Evolutionary conservation across 768 basidiomycete species (phyloP).

Genomic region (Lactarius tabidus): DNA sequence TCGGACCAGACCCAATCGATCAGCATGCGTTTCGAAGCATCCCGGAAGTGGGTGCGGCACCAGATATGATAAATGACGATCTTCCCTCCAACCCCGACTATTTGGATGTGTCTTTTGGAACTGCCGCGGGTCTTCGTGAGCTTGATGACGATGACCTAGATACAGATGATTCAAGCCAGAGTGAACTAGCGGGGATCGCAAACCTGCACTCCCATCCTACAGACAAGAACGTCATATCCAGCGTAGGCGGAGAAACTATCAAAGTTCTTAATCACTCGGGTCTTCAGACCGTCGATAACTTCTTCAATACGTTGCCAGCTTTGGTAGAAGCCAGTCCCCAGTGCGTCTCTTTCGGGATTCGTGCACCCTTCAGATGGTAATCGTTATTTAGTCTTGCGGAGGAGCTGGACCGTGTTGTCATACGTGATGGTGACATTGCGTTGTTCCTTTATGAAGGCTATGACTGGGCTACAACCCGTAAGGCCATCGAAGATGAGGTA

Average conservation of each 20-base stretch:
- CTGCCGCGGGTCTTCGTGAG: conserved; percentile 71
- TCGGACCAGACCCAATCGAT: conserved; percentile 62
- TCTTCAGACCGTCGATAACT: conserved; percentile 67
- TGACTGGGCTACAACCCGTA: conserved; percentile 86
- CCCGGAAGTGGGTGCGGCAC: conserved; percentile 72
- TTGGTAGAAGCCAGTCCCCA: conserved; percentile 40
- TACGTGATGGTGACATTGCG: conserved; percentile 59
- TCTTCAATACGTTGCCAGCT: conserved; percentile 65
- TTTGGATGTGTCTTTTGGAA: conserved; percentile 75
- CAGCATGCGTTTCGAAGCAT: conserved; percentile 72
- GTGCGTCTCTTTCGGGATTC: conserved; percentile 37
- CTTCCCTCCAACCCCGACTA: conserved; percentile 87
- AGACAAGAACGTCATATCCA: conserved; percentile 45
- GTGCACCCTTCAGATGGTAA: background rate
- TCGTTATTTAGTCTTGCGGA: conserved; percentile 18
- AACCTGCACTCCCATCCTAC: background rate
- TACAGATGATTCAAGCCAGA: conserved; percentile 46
- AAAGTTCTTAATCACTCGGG: conserved; percentile 63
- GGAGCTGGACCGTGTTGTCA: conserved; percentile 42
- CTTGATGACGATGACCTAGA: conserved; percentile 70
- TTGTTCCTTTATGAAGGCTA: conserved; percentile 89
- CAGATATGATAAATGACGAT: conserved; percentile 91
- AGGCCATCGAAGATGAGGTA: conserved; percentile 81
- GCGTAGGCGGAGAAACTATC: conserved; percentile 81
- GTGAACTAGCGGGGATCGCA: background rate